Evolutionary conservation across 2,329 filamentous ascomycete species (phyloP).

Genomic region (Diplodia corticola): DNA sequence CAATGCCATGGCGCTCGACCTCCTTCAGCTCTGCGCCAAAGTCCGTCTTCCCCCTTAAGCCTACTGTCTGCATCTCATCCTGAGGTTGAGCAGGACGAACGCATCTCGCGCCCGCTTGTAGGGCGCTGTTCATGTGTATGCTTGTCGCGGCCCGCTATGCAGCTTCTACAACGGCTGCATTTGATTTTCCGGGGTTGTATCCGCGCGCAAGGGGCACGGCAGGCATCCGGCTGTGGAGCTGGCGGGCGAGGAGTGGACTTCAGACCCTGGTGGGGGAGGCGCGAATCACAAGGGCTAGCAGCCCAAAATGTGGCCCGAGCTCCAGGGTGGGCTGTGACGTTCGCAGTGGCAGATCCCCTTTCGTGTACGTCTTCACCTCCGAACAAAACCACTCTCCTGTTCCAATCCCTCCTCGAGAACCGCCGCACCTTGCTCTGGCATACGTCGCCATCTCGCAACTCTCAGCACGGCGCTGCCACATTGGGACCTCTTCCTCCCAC

Average conservation of each 20-base stretch:
- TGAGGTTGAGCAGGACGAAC: too few species aligned
- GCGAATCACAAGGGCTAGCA: slow-evolving; percentile 1
- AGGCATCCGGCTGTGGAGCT: background rate
- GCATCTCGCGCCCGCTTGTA: too few species aligned
- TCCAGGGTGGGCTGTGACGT: slow-evolving; percentile 17
- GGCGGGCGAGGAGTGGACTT: background rate
- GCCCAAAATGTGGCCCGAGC: slow-evolving; percentile 15
- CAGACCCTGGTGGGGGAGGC: slow-evolving; percentile 1
- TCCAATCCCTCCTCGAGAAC: background rate
- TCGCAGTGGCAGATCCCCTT: slow-evolving; percentile 16
- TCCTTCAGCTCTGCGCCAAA: too few species aligned
- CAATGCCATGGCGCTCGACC: too few species aligned
- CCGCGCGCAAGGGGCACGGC: background rate
- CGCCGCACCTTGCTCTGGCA: background rate
- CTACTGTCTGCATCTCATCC: too few species aligned
- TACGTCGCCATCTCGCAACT: background rate
- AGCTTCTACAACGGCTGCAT: too few species aligned
- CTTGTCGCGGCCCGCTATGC: too few species aligned
- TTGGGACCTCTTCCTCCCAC: background rate
- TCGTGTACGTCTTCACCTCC: slow-evolving; percentile 1
- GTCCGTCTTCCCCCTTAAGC: too few species aligned
- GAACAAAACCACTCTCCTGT: background rate
- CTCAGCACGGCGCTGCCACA: background rate
- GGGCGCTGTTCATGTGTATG: too few species aligned
- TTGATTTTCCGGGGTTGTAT: background rate